phyloP scores from a whole-genome alignment of 257 asterid species.

The Penstemon newberryi region DNA sequence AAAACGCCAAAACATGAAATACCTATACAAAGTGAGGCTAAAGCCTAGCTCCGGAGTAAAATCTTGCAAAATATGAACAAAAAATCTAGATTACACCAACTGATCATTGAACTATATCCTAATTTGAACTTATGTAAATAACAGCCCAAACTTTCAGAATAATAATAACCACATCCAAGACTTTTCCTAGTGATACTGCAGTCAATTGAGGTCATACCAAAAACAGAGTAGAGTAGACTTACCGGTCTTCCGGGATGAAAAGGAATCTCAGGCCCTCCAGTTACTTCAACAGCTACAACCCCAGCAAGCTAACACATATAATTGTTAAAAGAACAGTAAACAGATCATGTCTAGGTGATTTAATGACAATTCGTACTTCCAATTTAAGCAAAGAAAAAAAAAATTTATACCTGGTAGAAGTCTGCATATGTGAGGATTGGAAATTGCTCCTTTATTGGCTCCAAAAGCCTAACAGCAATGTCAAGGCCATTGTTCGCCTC shows the following conservation, averaged over 20 bases:
- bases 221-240: constrained; percentile 17
- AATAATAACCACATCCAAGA: too few relatives aligned
- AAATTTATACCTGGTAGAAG: constrained; percentile 57
- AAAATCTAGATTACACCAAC: too few relatives aligned
- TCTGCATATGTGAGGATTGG: constrained; percentile 66
- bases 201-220: background rate
- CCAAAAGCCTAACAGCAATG: constrained; percentile 67
- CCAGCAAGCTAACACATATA: constrained; percentile 43
- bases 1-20: too few relatives aligned
- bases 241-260: constrained; percentile 59
- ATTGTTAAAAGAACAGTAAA: background rate
- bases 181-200: too few relatives aligned
- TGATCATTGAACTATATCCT: too few relatives aligned
- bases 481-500: constrained; percentile 83
- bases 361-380: too few relatives aligned
- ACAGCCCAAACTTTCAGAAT: too few relatives aligned
- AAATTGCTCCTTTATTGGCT: constrained; percentile 71
- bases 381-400: background rate
- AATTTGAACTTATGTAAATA: too few relatives aligned
- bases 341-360: background rate
- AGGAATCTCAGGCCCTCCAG: constrained; percentile 60
- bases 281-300: constrained; percentile 57
- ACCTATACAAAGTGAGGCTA: too few relatives aligned
- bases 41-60: too few relatives aligned
- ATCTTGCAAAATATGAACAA: too few relatives aligned